Percentiles rank a stretch among this genome's conserved stretches.
These are phyloP conservation scores for Pythium brachiatum DNA, from an alignment of 352 stramenopile species.

Conservation along the genomic window DNA sequence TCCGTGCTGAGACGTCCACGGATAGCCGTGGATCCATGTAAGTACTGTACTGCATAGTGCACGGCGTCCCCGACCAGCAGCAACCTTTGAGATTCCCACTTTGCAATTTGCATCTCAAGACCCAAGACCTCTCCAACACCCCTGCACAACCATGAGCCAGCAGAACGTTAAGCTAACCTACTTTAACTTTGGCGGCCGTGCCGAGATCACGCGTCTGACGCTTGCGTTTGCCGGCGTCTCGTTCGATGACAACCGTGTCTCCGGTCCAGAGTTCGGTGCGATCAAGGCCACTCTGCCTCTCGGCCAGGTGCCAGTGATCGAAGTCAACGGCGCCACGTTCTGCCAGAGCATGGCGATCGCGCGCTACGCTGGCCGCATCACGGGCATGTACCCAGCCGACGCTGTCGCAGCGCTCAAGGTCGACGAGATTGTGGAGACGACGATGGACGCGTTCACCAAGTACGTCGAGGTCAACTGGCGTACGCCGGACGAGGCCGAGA, in stretches of 20 bases:
- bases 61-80: no score
- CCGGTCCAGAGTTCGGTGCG: slow-evolving; percentile 11
- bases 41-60: no score
- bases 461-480: slow-evolving; percentile 14
- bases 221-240: slow-evolving; percentile 22
- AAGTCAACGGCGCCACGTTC: slow-evolving; percentile 26
- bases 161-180: slow-evolving; percentile 21
- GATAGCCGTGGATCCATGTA: no score
- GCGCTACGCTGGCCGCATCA: slow-evolving; percentile 31
- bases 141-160: background rate
- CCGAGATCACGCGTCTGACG: slow-evolving; percentile 29
- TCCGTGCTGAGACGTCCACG: no score
- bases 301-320: slow-evolving; percentile 29
- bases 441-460: slow-evolving; percentile 30
- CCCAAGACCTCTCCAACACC: background rate
- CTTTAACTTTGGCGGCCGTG: slow-evolving; percentile 27
- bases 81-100: no score
- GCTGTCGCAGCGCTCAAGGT: slow-evolving; percentile 1
- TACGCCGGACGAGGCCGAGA: background rate
- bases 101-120: no score
- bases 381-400: slow-evolving; percentile 14
- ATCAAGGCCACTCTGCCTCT: slow-evolving; percentile 31
- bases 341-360: slow-evolving; percentile 32
- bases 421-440: slow-evolving; percentile 30
- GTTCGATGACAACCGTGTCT: slow-evolving; percentile 35